Conservation (phyloP, 108 stramenopile species). For the Cyclotella sp. region DNA sequence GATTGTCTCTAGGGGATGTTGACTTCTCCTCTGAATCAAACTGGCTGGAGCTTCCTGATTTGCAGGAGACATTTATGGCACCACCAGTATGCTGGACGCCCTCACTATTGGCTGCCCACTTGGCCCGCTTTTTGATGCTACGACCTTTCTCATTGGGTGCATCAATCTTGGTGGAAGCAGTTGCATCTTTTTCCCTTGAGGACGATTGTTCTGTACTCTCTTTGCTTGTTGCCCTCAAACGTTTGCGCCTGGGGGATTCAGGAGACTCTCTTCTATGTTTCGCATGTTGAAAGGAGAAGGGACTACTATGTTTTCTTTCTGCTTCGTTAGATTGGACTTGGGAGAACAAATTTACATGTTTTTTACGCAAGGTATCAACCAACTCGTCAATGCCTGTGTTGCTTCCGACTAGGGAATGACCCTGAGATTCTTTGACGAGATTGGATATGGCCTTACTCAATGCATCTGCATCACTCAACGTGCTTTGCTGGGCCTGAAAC, state of each 20-base stretch:
- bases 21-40: conserved; percentile 29
- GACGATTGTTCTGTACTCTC: neutral
- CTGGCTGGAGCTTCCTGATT: conserved; percentile 29
- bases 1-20: conserved; percentile 24
- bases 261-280: neutral
- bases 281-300: neutral
- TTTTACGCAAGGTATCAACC: conserved; percentile 21
- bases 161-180: neutral
- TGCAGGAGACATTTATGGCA: conserved; percentile 16
- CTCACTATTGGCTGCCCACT: neutral
- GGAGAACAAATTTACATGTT: conserved; percentile 23
- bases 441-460: neutral
- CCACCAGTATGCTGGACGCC: conserved; percentile 11
- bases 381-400: conserved; percentile 1
- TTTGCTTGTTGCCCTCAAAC: neutral
- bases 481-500: neutral
- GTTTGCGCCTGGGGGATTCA: neutral
- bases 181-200: neutral
- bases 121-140: neutral
- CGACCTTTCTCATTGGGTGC: neutral
- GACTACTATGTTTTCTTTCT: conserved; percentile 13
- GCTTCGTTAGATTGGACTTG: conserved; percentile 12
- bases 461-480: neutral
- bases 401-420: neutral
- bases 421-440: neutral